Conservation (phyloP, 1,284 basidiomycete genomes). For the Fistulinella staudtii region DNA sequence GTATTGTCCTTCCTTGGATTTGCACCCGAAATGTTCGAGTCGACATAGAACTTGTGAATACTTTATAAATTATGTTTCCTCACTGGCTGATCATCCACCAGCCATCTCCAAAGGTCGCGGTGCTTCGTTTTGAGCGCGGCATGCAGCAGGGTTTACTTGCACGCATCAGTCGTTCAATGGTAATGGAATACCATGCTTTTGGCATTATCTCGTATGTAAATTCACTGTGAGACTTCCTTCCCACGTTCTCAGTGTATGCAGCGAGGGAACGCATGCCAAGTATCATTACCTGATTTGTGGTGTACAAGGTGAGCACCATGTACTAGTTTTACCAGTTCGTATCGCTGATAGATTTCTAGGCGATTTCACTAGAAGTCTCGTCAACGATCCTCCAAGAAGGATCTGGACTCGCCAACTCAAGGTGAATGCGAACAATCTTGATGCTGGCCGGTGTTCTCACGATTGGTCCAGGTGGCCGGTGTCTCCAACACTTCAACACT, state of each 20-base stretch:
- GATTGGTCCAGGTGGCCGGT: constrained; percentile 56
- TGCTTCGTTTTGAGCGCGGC: constrained; percentile 56
- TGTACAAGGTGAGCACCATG: constrained; percentile 52
- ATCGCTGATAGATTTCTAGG: constrained; percentile 33
- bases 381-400: constrained; percentile 60
- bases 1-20: constrained; percentile 70
- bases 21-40: constrained; percentile 70
- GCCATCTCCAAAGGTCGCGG: constrained; percentile 59
- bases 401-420: constrained; percentile 74
- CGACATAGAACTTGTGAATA: constrained; percentile 66
- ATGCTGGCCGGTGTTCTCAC: constrained; percentile 5
- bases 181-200: constrained; percentile 64
- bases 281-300: constrained; percentile 76
- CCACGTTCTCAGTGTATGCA: constrained; percentile 28
- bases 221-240: constrained; percentile 1
- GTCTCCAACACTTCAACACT: constrained; percentile 74
- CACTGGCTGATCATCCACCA: constrained; percentile 23
- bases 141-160: constrained; percentile 62
- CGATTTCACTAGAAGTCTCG: constrained; percentile 69
- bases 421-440: constrained; percentile 34
- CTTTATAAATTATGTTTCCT: neutral
- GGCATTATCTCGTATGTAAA: constrained; percentile 51
- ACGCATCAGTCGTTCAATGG: constrained; percentile 50
- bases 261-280: constrained; percentile 64
- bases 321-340: neutral